These are phyloP conservation scores for Gossypium schwendimanii DNA, from an alignment of 441 rosid genomes.

Conservation along the genomic window DNA sequence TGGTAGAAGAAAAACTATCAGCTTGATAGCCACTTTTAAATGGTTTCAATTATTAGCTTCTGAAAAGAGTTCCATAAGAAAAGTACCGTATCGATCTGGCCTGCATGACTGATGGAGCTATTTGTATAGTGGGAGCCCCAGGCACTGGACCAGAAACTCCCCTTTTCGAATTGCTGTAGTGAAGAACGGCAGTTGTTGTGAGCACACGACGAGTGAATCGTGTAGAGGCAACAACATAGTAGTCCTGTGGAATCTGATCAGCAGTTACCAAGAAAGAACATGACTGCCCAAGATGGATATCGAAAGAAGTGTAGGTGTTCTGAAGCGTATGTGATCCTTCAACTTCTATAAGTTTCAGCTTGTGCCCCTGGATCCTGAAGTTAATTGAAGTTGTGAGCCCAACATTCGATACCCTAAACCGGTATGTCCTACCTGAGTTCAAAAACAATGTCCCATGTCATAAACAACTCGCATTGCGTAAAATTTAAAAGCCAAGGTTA, in stretches of 20 bases:
- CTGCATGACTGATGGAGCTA: conserved; percentile 50
- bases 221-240: conserved; percentile 46
- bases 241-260: conserved; percentile 44
- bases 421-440: conserved; percentile 41
- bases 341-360: conserved; percentile 52
- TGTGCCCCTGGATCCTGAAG: conserved; percentile 63
- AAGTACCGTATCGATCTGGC: conserved; percentile 57
- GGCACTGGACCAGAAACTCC: conserved; percentile 58
- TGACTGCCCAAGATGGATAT: conserved; percentile 59
- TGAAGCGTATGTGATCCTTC: conserved; percentile 70
- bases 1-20: conserved; percentile 7
- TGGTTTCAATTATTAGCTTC: not conserved
- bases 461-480: not conserved
- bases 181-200: conserved; percentile 52
- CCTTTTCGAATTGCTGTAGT: conserved; percentile 43
- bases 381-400: conserved; percentile 49
- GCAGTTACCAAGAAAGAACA: conserved; percentile 57
- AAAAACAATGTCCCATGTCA: not conserved
- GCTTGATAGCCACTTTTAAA: not conserved
- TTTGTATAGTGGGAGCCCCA: conserved; percentile 34
- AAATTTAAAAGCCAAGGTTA: not conserved
- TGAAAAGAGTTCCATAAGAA: conserved; percentile 5
- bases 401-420: conserved; percentile 62
- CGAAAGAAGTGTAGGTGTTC: conserved; percentile 45
- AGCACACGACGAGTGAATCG: conserved; percentile 50